These are phyloP conservation scores for Aspergillus novofumigatus DNA, from an alignment of 2,329 filamentous ascomycete species.

Conservation along the genomic window DNA sequence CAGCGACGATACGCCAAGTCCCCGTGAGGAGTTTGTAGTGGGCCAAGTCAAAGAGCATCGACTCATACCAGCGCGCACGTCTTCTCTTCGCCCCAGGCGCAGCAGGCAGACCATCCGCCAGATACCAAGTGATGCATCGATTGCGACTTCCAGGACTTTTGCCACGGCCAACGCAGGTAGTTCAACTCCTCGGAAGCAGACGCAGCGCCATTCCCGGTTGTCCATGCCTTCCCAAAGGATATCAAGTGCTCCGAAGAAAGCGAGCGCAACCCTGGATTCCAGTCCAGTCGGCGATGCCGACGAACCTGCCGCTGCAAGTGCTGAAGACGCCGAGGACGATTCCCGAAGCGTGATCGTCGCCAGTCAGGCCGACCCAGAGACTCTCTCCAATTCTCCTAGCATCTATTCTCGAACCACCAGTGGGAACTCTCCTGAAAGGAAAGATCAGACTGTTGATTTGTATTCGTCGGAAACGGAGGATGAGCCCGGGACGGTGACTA, in stretches of 20 bases:
- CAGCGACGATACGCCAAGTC: constrained; percentile 13
- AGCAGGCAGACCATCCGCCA: constrained; percentile 28
- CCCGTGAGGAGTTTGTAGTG: constrained; percentile 22
- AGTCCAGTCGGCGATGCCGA: background rate
- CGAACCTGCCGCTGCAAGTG: background rate
- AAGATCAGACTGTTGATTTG: constrained; percentile 2
- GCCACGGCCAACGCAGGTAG: constrained; percentile 23
- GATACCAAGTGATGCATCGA: constrained; percentile 29
- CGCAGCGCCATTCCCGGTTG: constrained; percentile 1
- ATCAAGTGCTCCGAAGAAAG: background rate
- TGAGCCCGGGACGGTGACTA: constrained; percentile 35
- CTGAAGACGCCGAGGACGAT: constrained; percentile 16
- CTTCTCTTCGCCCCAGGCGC: constrained; percentile 21
- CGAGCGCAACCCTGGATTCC: constrained; percentile 1
- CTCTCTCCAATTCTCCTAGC: constrained; percentile 33
- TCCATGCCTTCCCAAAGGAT: background rate
- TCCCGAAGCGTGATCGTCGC: constrained; percentile 17
- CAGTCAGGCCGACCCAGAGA: constrained; percentile 3
- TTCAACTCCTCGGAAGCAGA: constrained; percentile 18
- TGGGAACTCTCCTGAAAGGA: constrained; percentile 24
- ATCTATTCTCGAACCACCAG: constrained; percentile 42
- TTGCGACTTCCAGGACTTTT: constrained; percentile 28
- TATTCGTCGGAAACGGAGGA: constrained; percentile 11
- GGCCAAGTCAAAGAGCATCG: constrained; percentile 30
- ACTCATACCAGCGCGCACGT: constrained; percentile 25